Evolutionary conservation across 1,284 basidiomycete species (phyloP).

Genomic region (Ceratobasidium papillatum): DNA sequence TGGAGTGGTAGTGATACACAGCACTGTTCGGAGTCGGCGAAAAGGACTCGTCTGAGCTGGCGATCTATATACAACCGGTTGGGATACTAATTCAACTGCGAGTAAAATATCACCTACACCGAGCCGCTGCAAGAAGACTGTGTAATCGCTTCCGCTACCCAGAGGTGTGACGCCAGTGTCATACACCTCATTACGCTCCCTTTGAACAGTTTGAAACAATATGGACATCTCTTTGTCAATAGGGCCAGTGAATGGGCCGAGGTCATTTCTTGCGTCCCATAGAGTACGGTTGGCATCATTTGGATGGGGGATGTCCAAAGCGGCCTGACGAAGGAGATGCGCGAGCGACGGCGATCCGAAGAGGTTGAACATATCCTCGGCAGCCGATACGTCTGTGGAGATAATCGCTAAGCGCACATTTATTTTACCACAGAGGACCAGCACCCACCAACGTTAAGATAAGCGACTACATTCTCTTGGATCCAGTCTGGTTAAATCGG

Average conservation of each 20-base stretch:
- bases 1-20: slow-evolving; percentile 82
- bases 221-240: slow-evolving; percentile 30
- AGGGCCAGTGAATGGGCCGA: slow-evolving; percentile 46
- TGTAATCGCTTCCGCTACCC: slow-evolving; percentile 65
- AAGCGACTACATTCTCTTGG: slow-evolving; percentile 79
- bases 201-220: slow-evolving; percentile 27
- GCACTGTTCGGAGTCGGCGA: slow-evolving; percentile 62
- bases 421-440: too few species aligned
- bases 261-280: slow-evolving; percentile 51
- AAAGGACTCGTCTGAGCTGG: slow-evolving; percentile 66
- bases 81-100: neutral
- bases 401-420: neutral
- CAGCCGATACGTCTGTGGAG: slow-evolving; percentile 66
- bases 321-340: slow-evolving; percentile 72
- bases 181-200: slow-evolving; percentile 33
- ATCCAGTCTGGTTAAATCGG: slow-evolving; percentile 64
- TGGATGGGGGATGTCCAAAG: slow-evolving; percentile 70
- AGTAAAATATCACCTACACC: slow-evolving; percentile 53
- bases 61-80: slow-evolving; percentile 55
- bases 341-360: slow-evolving; percentile 79
- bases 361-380: slow-evolving; percentile 70
- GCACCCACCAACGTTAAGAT: slow-evolving; percentile 80
- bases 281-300: slow-evolving; percentile 51
- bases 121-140: slow-evolving; percentile 70
- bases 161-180: slow-evolving; percentile 48